Conservation (phyloP, 345 rosid species). For the Dipteronia dyeriana region DNA sequence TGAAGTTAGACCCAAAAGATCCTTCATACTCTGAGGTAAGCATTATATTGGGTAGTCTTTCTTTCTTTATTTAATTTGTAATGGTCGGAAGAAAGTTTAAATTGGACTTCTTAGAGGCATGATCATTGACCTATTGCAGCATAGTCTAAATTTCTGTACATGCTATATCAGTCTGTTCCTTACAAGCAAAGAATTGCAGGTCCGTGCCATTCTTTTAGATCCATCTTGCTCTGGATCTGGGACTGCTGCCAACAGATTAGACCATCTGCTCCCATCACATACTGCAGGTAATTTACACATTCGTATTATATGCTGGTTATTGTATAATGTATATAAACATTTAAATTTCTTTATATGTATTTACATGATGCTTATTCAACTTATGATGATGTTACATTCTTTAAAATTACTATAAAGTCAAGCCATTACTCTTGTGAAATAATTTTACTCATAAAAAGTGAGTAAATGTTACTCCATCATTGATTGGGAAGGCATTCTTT, state of each 20-base stretch:
- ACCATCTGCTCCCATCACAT: constrained; percentile 88
- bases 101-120: background rate
- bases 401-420: background rate
- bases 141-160: background rate
- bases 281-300: constrained; percentile 32
- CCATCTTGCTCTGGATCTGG: constrained; percentile 99
- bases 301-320: background rate
- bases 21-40: constrained; percentile 61
- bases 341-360: background rate
- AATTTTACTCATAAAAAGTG: background rate
- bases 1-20: constrained; percentile 64
- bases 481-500: background rate
- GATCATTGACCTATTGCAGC: background rate
- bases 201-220: constrained; percentile 82
- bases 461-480: background rate
- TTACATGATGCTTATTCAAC: background rate
- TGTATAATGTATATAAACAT: background rate
- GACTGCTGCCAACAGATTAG: constrained; percentile 75
- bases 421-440: background rate
- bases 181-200: constrained; percentile 38
- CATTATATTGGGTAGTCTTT: background rate
- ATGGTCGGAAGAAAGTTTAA: background rate
- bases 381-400: background rate
- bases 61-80: background rate
- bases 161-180: background rate